These are phyloP conservation scores for Emericellopsis cladophorae DNA, from an alignment of 2,329 filamentous ascomycete species.

Conservation along the genomic window DNA sequence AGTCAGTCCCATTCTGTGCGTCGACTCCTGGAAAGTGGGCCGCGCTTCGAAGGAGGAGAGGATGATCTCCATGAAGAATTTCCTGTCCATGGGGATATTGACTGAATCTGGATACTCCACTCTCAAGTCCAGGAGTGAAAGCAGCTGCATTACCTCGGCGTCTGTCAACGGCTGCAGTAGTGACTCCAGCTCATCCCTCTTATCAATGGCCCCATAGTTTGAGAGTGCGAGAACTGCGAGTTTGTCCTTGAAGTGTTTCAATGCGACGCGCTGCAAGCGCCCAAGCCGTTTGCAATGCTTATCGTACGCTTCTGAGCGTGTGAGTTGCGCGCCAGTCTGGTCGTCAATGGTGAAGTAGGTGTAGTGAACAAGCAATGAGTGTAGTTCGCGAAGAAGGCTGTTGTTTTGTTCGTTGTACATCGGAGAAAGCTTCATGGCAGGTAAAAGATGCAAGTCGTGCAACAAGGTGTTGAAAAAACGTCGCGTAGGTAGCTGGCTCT, in stretches of 20 bases:
- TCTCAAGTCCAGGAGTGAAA: slow-evolving; percentile 60
- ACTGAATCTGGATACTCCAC: slow-evolving; percentile 68
- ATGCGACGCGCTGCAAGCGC: slow-evolving; percentile 63
- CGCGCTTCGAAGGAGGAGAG: slow-evolving; percentile 63
- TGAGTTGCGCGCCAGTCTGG: slow-evolving; percentile 69
- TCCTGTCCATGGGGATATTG: slow-evolving; percentile 48
- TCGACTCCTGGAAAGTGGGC: slow-evolving; percentile 70
- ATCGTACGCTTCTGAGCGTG: slow-evolving; percentile 61
- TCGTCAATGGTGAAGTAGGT: slow-evolving; percentile 84
- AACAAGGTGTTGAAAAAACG: slow-evolving; percentile 86
- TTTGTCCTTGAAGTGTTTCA: slow-evolving; percentile 80
- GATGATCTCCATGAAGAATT: slow-evolving; percentile 58
- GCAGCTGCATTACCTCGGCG: slow-evolving; percentile 59
- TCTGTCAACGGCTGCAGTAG: slow-evolving; percentile 65
- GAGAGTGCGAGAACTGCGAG: slow-evolving; percentile 83
- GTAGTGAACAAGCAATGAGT: slow-evolving; percentile 72
- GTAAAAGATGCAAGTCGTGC: slow-evolving; percentile 71
- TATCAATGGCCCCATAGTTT: slow-evolving; percentile 81
- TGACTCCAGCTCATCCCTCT: slow-evolving; percentile 62
- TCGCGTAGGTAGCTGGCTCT: slow-evolving; percentile 86
- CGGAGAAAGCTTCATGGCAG: slow-evolving; percentile 66
- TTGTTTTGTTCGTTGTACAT: slow-evolving; percentile 66
- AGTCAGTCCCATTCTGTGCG: slow-evolving; percentile 59
- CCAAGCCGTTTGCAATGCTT: slow-evolving; percentile 65
- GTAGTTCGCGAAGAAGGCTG: slow-evolving; percentile 67